Base-by-base conservation (phyloP, 768 basidiomycete species). In the Amylocystis lapponica region DNA sequence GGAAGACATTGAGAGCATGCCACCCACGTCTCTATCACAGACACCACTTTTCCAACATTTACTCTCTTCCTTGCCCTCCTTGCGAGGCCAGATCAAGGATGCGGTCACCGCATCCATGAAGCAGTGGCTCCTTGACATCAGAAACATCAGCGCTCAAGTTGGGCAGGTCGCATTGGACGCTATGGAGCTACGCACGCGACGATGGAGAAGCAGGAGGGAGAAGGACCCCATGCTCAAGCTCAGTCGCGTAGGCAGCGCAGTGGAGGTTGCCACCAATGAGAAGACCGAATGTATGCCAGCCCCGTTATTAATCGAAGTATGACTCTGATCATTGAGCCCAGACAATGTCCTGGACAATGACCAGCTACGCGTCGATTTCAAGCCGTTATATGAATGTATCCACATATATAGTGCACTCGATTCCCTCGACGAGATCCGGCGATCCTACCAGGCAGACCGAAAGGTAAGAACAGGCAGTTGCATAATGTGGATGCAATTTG, bases 381-480 rank as follows among this genome's bases (percentile, higher is more conserved):
- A 84, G 54, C 94, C 95, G 11, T 65, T 99, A 11, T 95, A 91
- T 54, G 90, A 97, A 65, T 95, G 92, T 61, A 93, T 99, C 39
- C 96, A 96, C 56, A 97, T 97, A 48, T 95, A 98, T 63, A 81
- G 86, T 44, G 81, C 92, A 5, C 71, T 99, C 17, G 90, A 94
- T 58, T 83, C 84, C n/a, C 73, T 94, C 27, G 84, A 87, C 31
- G 93, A 95, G 51, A 73, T 98, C 9, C 90, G 91, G 43, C 78
- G 75, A 41, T 94, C 84, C 25, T 99, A 97, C 56, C 95, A 98
- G 65, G 90, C 88, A n/a, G 96, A 99, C 63, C 79, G 96, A 57
- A 92, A 95, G 73, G 92, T 83, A 56, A 27, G 62, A 44, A 11
- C 35, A 5, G 36, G 11, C n/a, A 11, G 27, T 21, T 23, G 11